phyloP scores from a whole-genome alignment of 164 flowering plant species.

The Houttuynia cordata region DNA sequence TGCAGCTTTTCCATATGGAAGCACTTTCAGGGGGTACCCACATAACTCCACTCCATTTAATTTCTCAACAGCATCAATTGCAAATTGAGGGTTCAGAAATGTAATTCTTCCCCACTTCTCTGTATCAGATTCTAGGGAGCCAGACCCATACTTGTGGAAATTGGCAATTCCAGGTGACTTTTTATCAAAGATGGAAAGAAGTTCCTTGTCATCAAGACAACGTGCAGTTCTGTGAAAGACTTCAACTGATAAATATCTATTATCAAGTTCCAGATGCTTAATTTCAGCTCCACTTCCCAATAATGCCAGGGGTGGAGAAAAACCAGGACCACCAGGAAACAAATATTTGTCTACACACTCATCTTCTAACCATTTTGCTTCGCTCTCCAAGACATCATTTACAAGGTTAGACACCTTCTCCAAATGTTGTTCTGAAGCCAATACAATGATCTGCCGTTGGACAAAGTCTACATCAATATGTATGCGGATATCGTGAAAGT shows the following conservation, averaged over 20 bases:
- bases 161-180: constrained; percentile 45
- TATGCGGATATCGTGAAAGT: constrained; percentile 47
- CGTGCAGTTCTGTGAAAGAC: constrained; percentile 26
- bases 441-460: constrained; percentile 41
- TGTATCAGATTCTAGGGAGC: constrained; percentile 28
- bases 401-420: constrained; percentile 33
- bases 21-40: constrained; percentile 43
- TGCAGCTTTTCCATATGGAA: constrained; percentile 26
- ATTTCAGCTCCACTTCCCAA: constrained; percentile 91
- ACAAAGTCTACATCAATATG: constrained; percentile 51
- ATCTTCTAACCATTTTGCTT: constrained; percentile 40
- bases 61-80: constrained; percentile 34
- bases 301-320: constrained; percentile 54
- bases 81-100: constrained; percentile 70
- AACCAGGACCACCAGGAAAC: constrained; percentile 42
- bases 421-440: constrained; percentile 40
- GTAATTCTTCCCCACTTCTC: constrained; percentile 73
- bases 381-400: constrained; percentile 37
- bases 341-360: constrained; percentile 78
- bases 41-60: constrained; percentile 29
- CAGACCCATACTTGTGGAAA: constrained; percentile 31
- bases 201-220: constrained; percentile 53
- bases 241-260: constrained; percentile 59
- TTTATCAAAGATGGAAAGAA: constrained; percentile 49
- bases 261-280: constrained; percentile 75